Evolutionary conservation across 208 protist species (phyloP).

Genomic region (Leishmania amazonensis): DNA sequence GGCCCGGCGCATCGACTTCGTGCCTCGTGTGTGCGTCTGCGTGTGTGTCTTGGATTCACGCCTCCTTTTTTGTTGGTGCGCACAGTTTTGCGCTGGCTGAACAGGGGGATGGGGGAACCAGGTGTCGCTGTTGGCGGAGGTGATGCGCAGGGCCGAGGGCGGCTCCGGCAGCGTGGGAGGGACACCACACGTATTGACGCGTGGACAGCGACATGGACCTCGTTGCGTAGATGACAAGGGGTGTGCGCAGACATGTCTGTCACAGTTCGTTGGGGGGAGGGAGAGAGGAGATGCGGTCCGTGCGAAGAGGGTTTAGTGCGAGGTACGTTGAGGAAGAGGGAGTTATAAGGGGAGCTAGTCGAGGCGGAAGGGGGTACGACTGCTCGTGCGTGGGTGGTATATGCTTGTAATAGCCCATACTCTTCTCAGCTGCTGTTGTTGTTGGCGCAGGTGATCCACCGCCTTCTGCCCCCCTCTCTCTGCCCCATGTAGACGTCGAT

Average conservation of each 20-base stretch:
- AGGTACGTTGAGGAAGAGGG: neutral
- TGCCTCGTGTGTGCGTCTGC: neutral
- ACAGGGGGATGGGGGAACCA: too few relatives aligned
- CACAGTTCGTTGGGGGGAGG: neutral
- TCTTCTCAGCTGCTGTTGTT: neutral
- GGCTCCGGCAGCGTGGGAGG: neutral
- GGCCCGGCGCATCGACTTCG: too few relatives aligned
- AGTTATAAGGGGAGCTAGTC: neutral
- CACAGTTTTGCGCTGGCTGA: neutral
- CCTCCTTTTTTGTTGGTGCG: neutral
- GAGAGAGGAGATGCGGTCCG: neutral
- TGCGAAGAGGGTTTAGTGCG: neutral
- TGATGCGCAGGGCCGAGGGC: neutral
- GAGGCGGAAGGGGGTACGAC: neutral
- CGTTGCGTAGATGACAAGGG: neutral
- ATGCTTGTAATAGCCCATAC: neutral
- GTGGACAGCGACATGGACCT: neutral
- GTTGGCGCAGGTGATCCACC: neutral
- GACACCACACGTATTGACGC: neutral
- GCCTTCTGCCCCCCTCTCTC: neutral
- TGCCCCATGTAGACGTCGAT: neutral
- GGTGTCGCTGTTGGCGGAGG: neutral
- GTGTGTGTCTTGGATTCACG: neutral
- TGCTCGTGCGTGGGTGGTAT: constrained; percentile 13
- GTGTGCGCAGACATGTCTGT: neutral